These are phyloP conservation scores for Xylariaceae sp. DNA, from an alignment of 2,329 filamentous ascomycete genomes.

Conservation along the genomic window DNA sequence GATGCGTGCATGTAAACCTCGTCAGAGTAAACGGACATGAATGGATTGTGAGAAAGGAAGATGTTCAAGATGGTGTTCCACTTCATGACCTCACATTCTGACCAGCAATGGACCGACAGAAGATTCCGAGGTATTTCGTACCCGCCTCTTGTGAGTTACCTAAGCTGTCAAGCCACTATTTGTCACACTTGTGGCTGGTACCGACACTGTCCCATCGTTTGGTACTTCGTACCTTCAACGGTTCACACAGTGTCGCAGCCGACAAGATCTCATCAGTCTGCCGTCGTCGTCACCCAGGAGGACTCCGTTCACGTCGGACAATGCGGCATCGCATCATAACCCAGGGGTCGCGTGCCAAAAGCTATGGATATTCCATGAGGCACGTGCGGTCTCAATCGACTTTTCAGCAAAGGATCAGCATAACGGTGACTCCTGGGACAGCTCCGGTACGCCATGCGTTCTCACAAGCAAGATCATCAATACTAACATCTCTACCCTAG, in stretches of 20 bases:
- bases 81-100: too few species aligned
- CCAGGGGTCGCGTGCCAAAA: slow-evolving; percentile 6
- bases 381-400: slow-evolving; percentile 9
- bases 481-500: slow-evolving; percentile 13
- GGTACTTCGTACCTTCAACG: background rate
- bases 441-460: slow-evolving; percentile 20
- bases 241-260: background rate
- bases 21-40: background rate
- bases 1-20: background rate
- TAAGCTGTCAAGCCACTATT: background rate
- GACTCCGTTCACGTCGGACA: slow-evolving; percentile 5
- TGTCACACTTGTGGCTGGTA: background rate
- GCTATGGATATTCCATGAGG: background rate
- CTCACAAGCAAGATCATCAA: background rate
- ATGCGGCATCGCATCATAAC: slow-evolving; percentile 23
- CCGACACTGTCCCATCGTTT: background rate
- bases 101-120: too few species aligned
- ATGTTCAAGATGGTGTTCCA: background rate
- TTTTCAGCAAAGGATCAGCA: slow-evolving; percentile 20
- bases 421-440: slow-evolving; percentile 20
- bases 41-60: background rate
- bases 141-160: background rate
- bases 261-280: background rate
- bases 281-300: background rate
- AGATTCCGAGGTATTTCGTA: too few species aligned